phyloP scores from a whole-genome alignment of 352 stramenopile species.

The Pythium graminicola region DNA sequence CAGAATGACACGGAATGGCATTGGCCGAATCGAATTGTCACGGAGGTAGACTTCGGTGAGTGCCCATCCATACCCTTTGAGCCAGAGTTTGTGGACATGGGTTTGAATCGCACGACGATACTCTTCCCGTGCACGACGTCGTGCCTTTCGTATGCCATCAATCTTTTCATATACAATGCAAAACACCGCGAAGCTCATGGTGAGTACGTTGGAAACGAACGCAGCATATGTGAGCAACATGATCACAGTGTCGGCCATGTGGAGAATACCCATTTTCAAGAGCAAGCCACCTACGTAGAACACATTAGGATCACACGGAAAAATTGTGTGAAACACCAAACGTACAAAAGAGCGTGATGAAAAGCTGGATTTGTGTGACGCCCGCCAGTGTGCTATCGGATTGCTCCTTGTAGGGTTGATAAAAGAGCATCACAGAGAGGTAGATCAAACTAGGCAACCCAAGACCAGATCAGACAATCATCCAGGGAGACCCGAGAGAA shows the following conservation, averaged over 20 bases:
- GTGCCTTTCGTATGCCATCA: slow-evolving; percentile 22
- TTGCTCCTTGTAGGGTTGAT: slow-evolving; percentile 51
- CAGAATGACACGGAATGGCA: slow-evolving; percentile 48
- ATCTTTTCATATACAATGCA: slow-evolving; percentile 62
- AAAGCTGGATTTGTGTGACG: slow-evolving; percentile 68
- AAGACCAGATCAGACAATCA: not conserved
- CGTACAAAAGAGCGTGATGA: slow-evolving; percentile 73
- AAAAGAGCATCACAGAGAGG: slow-evolving; percentile 67
- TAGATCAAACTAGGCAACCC: slow-evolving; percentile 46
- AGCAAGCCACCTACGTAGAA: slow-evolving; percentile 44
- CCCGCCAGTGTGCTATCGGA: slow-evolving; percentile 60
- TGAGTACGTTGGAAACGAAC: slow-evolving; percentile 46
- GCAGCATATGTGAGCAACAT: slow-evolving; percentile 43
- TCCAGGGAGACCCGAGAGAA: not conserved
- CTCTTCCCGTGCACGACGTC: slow-evolving; percentile 33
- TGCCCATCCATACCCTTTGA: slow-evolving; percentile 44
- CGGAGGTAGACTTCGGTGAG: slow-evolving; percentile 54
- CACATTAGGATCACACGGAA: not conserved
- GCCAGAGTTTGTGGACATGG: slow-evolving; percentile 53
- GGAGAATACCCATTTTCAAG: slow-evolving; percentile 54
- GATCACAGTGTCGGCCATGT: slow-evolving; percentile 38
- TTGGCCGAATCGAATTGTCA: slow-evolving; percentile 33
- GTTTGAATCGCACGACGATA: slow-evolving; percentile 38
- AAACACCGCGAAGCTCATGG: slow-evolving; percentile 39
- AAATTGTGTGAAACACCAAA: not conserved